A percentile compares a stretch with the other conserved stretches of the same genome.
These are phyloP conservation scores for Rugonectria rugulosa DNA, from an alignment of 2,329 filamentous ascomycete species.

Conservation along the genomic window DNA sequence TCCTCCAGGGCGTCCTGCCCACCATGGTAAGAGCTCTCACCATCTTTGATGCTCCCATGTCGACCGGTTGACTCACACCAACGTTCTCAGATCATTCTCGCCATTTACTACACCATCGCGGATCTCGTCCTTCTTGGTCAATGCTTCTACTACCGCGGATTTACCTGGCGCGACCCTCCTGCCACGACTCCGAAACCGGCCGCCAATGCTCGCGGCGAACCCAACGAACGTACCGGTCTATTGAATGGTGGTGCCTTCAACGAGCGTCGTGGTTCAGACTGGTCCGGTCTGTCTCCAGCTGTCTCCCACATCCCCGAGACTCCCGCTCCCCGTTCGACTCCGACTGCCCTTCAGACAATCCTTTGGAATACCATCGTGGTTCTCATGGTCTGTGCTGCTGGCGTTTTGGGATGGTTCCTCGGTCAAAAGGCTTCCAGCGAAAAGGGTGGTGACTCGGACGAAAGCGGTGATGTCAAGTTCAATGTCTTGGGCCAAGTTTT, in stretches of 20 bases:
- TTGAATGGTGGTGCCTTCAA: slow-evolving; percentile 27
- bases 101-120: slow-evolving; percentile 90
- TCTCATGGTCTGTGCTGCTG: slow-evolving; percentile 82
- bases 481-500: slow-evolving; percentile 86
- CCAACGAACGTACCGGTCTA: slow-evolving; percentile 59
- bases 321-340: slow-evolving; percentile 55
- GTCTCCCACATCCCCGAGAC: slow-evolving; percentile 73
- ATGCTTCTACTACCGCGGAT: slow-evolving; percentile 95
- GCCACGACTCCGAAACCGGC: slow-evolving; percentile 51
- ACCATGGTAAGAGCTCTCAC: slow-evolving; percentile 72
- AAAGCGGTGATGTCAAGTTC: slow-evolving; percentile 66
- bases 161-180: slow-evolving; percentile 68
- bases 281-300: slow-evolving; percentile 77
- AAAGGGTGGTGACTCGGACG: slow-evolving; percentile 48
- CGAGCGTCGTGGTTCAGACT: slow-evolving; percentile 61
- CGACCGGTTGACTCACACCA: slow-evolving; percentile 19
- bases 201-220: slow-evolving; percentile 43
- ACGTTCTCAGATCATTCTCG: slow-evolving; percentile 74
- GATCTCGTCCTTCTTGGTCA: slow-evolving; percentile 88
- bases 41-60: neutral
- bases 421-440: slow-evolving; percentile 49
- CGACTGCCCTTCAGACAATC: slow-evolving; percentile 63
- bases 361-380: slow-evolving; percentile 80
- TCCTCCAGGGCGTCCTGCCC: slow-evolving; percentile 88
- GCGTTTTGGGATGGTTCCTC: slow-evolving; percentile 86